These are phyloP conservation scores for Hansfordia pulvinata DNA, from an alignment of 2,329 filamentous ascomycete species.

Conservation along the genomic window DNA sequence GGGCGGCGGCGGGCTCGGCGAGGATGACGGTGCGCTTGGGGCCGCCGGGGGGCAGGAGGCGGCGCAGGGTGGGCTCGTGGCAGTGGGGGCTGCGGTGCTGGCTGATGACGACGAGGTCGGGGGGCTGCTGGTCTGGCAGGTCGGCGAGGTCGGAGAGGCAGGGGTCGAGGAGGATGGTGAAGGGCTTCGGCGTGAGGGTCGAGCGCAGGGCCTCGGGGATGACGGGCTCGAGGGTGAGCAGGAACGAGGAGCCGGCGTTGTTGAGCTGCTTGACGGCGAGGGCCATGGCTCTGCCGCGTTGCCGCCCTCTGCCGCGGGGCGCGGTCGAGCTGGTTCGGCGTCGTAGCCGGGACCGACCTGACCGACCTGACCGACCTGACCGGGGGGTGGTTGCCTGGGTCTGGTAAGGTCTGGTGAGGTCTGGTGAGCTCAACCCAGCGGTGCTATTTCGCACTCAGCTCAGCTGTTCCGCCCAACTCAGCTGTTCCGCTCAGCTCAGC, in stretches of 20 bases:
- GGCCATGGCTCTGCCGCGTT: too few species aligned
- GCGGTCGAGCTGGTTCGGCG: too few species aligned
- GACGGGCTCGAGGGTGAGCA: conserved; percentile 46
- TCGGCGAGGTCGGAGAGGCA: conserved; percentile 38
- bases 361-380: too few species aligned
- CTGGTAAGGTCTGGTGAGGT: too few species aligned
- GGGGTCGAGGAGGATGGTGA: conserved; percentile 58
- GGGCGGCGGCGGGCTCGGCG: conserved; percentile 50
- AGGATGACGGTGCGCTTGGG: conserved; percentile 47
- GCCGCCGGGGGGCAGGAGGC: conserved; percentile 40
- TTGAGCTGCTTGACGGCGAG: conserved; percentile 51
- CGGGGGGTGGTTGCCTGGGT: too few species aligned
- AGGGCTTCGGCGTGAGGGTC: conserved; percentile 29
- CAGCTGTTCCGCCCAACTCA: too few species aligned
- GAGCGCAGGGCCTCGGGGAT: conserved; percentile 22
- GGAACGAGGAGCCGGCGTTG: conserved; percentile 52
- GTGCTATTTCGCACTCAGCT: too few species aligned
- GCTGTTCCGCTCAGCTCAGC: too few species aligned
- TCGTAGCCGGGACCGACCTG: too few species aligned
- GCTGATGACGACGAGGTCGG: conserved; percentile 31
- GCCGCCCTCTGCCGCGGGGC: too few species aligned
- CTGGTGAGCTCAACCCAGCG: too few species aligned
- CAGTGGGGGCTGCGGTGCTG: conserved; percentile 50
- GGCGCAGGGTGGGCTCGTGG: conserved; percentile 53
- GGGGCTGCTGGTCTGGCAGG: conserved; percentile 24